Base-by-base conservation (phyloP, 1,284 basidiomycete species). In the Ceratobasidium sp. region DNA sequence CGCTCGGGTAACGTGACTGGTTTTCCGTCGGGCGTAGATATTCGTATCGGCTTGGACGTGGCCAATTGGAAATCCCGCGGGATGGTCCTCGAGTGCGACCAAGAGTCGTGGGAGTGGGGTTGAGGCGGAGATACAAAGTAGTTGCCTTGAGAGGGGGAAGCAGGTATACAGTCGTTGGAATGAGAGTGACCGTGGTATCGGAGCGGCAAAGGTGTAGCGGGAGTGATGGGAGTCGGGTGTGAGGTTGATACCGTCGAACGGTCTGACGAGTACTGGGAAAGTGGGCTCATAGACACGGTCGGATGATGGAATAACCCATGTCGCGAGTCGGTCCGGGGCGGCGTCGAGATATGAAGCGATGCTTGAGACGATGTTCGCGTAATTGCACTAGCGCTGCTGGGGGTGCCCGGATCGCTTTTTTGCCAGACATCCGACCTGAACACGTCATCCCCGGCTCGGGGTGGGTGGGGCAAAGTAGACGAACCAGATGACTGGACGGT, bases 1-100 rank as follows among this genome's bases (percentile, higher is more conserved):
- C 45, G 8, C 32, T 31, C 29, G 32, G 52, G 47, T 15, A 64
- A 22, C 12, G 17, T 27, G 13, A 64, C 47, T 20, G 60, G 60
- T 15, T 20, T 50, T 7, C 60, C 60, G 25, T 64, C 60, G 13
- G 60, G 60, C 15, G 31, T 40, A 13, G 60, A 50, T 64, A 64
- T 64, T 52, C 60, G 45, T 12, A 64, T 52, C 42, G 45, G 32
- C 17, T 47, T 64, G 22, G 47, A 29, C 20, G 47, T 29, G 8
- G 45, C 34, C 38, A 64, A 40, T 32, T 50, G 43, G 35, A 42
- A 42, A 50, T 64, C 60, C 49, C 60, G 60, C 13, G 60, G 60
- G 29, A 38, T 52, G 7, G 47, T 17, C 27, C 45, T 10, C 6
- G 29, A 40, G 12, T 32, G 45, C 3, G 60, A 52, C 60, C 45